Base-by-base conservation (phyloP, 352 stramenopile genomes). In the Thraustotheca clavata region DNA sequence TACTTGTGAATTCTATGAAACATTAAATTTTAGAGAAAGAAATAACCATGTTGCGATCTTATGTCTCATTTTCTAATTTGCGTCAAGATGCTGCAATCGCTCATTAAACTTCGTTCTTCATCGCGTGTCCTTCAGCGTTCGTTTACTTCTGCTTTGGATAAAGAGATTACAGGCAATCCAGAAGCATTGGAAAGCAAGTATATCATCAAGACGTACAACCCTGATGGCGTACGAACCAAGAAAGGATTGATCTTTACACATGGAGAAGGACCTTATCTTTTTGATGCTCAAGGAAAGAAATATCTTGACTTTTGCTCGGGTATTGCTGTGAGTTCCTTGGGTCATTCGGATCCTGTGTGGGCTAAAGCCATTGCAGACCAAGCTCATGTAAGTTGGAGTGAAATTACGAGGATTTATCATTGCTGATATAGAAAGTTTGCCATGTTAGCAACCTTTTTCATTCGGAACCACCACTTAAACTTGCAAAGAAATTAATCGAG, bases 381-480 rank as follows among this genome's bases (percentile, higher is more conserved):
- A 38, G 77, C 70, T 65, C 83, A 86, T 66, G 74, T 80, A 67
- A 7, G 60, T 14, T 26, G 20, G 32, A 9, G 20, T 18, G 24
- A 69, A 27, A 18, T 31, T 59, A 4, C 16, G 77, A 83, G 29
- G 76, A 70, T 41, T 33, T 61, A 80, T 49, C 82, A 96, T 76
- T n/a, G n/a, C n/a, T n/a, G n/a, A 87, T 91, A 74, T 70, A 80
- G 65, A 80, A 90, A 39, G 68, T 98, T 16, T 94, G 97, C 69
- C 96, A 99, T 69, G 90, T 97, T 62, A 96, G 77, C 76, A 99
- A 99, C 74, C 76, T 99, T 49, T 99, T 98, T 77, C 97, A 98
- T 69, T 97, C 96, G 18, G 79, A 88, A n/a, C 74, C 90, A 39
- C 94, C 97, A 59, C 88, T 96, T 31, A 73, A 94, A 46, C 76